Base-by-base conservation (phyloP, 1,284 basidiomycete genomes). In the Peniophora sp. region DNA sequence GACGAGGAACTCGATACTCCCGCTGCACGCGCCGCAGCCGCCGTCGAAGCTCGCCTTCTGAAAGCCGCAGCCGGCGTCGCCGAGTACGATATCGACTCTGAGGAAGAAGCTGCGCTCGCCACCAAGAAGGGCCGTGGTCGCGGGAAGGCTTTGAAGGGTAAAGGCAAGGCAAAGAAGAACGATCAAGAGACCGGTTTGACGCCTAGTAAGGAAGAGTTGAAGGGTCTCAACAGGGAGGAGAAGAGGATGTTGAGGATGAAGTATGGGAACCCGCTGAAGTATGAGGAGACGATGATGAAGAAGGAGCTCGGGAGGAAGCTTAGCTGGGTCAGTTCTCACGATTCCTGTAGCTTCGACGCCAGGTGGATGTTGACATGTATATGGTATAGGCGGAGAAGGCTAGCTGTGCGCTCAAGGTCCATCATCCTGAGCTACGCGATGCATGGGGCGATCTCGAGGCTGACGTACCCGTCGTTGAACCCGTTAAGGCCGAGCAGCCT, bases 361-460 rank as follows among this genome's bases (percentile, higher is more conserved):
- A n/a, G 50, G 43, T 43, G 11, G 19, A 48, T 45, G 17, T 41
- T 11, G 27, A 32, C 12, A 12, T 12, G 27, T 32, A 6, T 5
- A 12, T 5, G 12, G 5, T 32, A 12, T 49, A 93, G 83, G 83
- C 89, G 3, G 92, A 95, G 68, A 90, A 79, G 65, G 78, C 85
- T 8, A 73, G 80, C 3, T 65, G 92, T 38, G 77, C 81, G 6
- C 67, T 94, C 23, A 72, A 75, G 27, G 75, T 69, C 50, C 67
- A 83, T 59, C 88, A 91, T 62, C 78, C 83, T 3, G 92, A 98
- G 63, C 80, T 99, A 25, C 71, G 67, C 50, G 75, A 87, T 60
- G 84, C 92, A 19, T 99, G 97, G 97, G 90, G 89, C 32, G 85
- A 97, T 58, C 69, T 99, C 8, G 79, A 86, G 60, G 70, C 74